Evolutionary conservation across 2,329 filamentous ascomycete species (phyloP), one percentile per base, ranked within the genome.

Genomic region (Neofusicoccum sp.): DNA sequence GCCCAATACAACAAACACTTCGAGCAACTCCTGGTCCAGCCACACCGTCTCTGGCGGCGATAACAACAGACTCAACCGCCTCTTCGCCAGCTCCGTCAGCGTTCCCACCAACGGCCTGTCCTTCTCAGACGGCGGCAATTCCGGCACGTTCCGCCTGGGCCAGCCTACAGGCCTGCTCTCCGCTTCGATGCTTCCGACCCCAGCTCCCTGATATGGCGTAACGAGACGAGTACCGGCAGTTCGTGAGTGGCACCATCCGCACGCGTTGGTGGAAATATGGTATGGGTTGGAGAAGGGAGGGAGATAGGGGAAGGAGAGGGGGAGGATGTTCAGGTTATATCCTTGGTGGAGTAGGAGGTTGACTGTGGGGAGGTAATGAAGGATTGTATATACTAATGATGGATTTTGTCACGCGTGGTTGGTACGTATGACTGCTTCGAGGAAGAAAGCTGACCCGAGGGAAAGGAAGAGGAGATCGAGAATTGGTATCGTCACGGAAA

Each of bases 161-260:
- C 54, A 41, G 28, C 39, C 54, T 11, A 56, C 39, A 7, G 54
- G 54, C 31, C 44, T 58, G 54, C n/a, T n/a, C 39, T 58, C 8
- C 54, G 54, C 41, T 58, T 58, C 41, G 54, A 58, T 31, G 54
- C 54, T 31, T 45, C 39, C n/a, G 28, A 45, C 31, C 39, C 54
- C 29, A 16, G 45, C 54, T 29, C 41, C 8, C 54, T 58, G n/a
- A 22, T 41, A 6, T 58, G 54, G 54, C 54, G 54, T 31, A 58
- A 58, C n/a, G 54, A 58, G 41, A 58, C 54, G 29, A 37, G 37
- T 2, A 7, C 5, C 28, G 45, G 54, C 54, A 36, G 54, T 31
- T 58, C 54, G 29, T 39, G 54, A 5, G 54, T 58, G 6, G n/a
- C 39, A 3, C 39, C 45, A 6, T 44, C 58, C n/a, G 45, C 58